phyloP scores from a whole-genome alignment of 2,329 filamentous ascomycete genomes.

The Fusarium temperatum region DNA sequence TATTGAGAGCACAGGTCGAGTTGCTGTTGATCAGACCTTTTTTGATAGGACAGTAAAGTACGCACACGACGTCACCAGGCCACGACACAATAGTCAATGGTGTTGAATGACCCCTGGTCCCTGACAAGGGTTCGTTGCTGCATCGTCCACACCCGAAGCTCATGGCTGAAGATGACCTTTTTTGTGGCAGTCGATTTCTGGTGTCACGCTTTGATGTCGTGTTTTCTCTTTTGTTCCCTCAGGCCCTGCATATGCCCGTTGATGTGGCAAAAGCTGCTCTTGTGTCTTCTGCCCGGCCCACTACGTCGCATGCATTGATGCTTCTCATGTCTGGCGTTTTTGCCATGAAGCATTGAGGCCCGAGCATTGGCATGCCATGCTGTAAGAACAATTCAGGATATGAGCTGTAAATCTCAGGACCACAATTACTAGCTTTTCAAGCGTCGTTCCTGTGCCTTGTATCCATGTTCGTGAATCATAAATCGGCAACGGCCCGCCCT shows the following conservation, averaged over 20 bases:
- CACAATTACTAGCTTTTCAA: neutral
- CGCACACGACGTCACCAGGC: neutral
- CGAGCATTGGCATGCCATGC: neutral
- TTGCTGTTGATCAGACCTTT: conserved; percentile 3
- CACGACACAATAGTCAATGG: conserved; percentile 11
- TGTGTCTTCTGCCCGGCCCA: conserved; percentile 20
- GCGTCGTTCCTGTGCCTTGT: neutral
- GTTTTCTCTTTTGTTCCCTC: conserved; percentile 36
- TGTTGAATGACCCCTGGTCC: conserved; percentile 38
- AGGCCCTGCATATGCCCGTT: conserved; percentile 39
- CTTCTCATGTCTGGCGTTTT: neutral
- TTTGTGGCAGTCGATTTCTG: conserved; percentile 10
- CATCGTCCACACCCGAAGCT: conserved; percentile 4
- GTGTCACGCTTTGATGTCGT: conserved; percentile 18
- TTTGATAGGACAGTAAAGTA: conserved; percentile 6
- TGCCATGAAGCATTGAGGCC: conserved; percentile 5
- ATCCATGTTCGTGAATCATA: conserved; percentile 14
- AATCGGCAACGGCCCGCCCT: conserved; percentile 26
- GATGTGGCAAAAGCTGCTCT: conserved; percentile 43
- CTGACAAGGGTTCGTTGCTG: conserved; percentile 29
- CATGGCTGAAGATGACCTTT: conserved; percentile 18
- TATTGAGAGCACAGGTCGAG: neutral
- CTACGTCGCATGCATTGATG: conserved; percentile 27
- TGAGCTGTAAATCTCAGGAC: neutral
- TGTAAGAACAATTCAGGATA: conserved; percentile 9